Percentiles rank a stretch among this genome's conserved stretches.
phyloP scores from a whole-genome alignment of 495 filamentous ascomycete genomes.

The Neurospora sublineolata region DNA sequence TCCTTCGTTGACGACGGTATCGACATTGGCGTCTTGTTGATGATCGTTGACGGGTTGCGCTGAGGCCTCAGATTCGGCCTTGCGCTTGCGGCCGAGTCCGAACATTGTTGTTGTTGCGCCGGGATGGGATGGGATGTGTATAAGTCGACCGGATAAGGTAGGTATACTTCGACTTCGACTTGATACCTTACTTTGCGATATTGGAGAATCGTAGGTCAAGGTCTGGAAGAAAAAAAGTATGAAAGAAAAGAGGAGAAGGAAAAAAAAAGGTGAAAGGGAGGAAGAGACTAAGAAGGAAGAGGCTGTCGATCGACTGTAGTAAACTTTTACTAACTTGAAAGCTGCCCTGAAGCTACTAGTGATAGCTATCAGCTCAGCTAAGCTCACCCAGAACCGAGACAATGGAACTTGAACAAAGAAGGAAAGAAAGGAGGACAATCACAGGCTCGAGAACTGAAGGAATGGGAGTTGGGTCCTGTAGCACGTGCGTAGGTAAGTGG shows the following conservation, averaged over 20 bases:
- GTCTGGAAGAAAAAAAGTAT: not conserved
- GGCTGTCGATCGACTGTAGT: not conserved
- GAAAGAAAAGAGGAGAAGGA: not conserved
- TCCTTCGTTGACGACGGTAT: not conserved
- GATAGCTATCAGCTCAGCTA: not conserved
- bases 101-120: not conserved
- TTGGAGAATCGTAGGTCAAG: not conserved
- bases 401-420: not conserved
- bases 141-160: not conserved
- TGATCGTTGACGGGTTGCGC: not conserved
- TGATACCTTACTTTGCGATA: not conserved
- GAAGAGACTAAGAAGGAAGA: not conserved
- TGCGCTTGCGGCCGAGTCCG: not conserved
- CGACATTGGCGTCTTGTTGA: not conserved
- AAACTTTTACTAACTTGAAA: not conserved
- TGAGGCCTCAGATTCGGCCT: not conserved
- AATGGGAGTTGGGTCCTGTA: not conserved
- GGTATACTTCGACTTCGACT: not conserved
- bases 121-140: not conserved
- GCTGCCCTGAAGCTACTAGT: not conserved
- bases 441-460: not conserved
- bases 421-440: not conserved
- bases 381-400: not conserved
- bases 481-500: not conserved
- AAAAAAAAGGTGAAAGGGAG: not conserved